These are phyloP conservation scores for Rhodofomes roseus DNA, from an alignment of 1,284 basidiomycete species.

Conservation along the genomic window DNA sequence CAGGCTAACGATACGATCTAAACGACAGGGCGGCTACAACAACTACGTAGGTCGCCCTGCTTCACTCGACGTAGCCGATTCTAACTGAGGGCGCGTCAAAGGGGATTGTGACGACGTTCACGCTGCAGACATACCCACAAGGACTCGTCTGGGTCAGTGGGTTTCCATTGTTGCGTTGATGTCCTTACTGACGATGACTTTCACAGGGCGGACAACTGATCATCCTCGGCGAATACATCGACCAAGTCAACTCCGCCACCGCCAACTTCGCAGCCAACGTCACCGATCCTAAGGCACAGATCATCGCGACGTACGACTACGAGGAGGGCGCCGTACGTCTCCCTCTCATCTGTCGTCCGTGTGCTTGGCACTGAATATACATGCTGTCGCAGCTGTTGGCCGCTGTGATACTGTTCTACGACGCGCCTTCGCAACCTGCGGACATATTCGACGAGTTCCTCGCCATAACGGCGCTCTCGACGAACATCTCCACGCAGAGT, in stretches of 20 bases:
- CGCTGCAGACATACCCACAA: conserved; percentile 49
- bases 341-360: background rate
- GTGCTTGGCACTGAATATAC: background rate
- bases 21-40: conserved; percentile 53
- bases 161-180: no score
- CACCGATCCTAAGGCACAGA: conserved; percentile 55
- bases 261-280: conserved; percentile 44
- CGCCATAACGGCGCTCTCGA: conserved; percentile 27
- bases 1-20: background rate
- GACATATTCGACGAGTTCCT: conserved; percentile 43
- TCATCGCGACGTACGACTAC: conserved; percentile 52
- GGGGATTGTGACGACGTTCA: conserved; percentile 62
- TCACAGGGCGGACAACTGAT: conserved; percentile 51
- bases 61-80: background rate
- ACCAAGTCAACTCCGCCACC: conserved; percentile 41
- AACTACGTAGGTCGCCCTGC: conserved; percentile 44
- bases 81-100: conserved; percentile 26
- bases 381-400: conserved; percentile 15
- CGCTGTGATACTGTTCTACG: conserved; percentile 37
- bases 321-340: conserved; percentile 34
- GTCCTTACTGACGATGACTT: background rate
- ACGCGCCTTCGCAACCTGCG: conserved; percentile 35
- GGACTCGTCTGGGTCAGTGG: conserved; percentile 52
- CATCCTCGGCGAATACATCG: conserved; percentile 32
- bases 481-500: conserved; percentile 32